These are phyloP conservation scores for Cryptosporidium meleagridis DNA, from an alignment of 169 alveolate species.

Conservation along the genomic window DNA sequence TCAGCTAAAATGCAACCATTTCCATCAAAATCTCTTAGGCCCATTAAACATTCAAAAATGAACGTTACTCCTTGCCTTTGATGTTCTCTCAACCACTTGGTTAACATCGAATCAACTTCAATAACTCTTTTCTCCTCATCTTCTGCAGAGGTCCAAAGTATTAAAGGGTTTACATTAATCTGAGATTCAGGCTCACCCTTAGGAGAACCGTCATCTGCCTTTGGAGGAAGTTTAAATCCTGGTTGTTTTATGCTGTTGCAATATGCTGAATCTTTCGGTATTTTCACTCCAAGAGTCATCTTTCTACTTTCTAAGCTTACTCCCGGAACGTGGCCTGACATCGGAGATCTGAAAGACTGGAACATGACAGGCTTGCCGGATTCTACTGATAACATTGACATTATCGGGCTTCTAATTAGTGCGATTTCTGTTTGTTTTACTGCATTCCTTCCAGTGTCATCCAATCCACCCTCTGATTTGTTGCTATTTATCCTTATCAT, in stretches of 20 bases:
- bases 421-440: conserved; percentile 24
- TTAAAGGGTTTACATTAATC: conserved; percentile 4
- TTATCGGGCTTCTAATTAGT: conserved; percentile 68
- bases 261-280: conserved; percentile 46
- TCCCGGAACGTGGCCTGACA: conserved; percentile 71
- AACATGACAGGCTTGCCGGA: conserved; percentile 56
- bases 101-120: conserved; percentile 79
- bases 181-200: neutral
- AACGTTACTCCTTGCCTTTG: conserved; percentile 91
- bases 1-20: conserved; percentile 92
- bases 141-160: conserved; percentile 46
- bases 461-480: neutral
- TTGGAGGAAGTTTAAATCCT: conserved; percentile 44
- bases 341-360: conserved; percentile 56
- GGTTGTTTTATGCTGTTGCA: conserved; percentile 25
- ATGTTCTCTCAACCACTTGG: conserved; percentile 85
- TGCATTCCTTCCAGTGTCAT: neutral
- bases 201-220: conserved; percentile 8
- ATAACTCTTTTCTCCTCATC: conserved; percentile 49
- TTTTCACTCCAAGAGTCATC: conserved; percentile 66
- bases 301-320: conserved; percentile 51
- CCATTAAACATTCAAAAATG: conserved; percentile 92
- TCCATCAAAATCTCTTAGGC: conserved; percentile 87
- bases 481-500: conserved; percentile 43
- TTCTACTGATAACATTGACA: conserved; percentile 68